phyloP scores from a whole-genome alignment of 2,329 filamentous ascomycete species.

The Sordariomycetes sp. region DNA sequence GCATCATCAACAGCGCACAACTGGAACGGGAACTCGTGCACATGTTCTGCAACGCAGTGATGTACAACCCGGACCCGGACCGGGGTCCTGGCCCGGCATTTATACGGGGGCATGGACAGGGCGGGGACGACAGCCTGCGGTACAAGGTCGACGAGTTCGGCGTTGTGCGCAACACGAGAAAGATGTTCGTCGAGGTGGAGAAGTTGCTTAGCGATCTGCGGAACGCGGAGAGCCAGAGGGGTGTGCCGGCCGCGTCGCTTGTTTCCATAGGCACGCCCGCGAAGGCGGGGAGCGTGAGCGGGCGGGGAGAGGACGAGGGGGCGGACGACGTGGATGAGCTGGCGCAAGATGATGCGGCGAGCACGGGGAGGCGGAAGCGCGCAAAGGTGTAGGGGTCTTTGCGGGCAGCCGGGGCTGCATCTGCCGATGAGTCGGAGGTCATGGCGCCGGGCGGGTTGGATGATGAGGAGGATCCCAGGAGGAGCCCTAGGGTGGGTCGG shows the following conservation, averaged over 20 bases:
- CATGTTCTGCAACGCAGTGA: slow-evolving; percentile 96
- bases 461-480: background rate
- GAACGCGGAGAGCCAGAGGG: slow-evolving; percentile 50
- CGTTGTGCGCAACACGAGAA: slow-evolving; percentile 73
- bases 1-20: slow-evolving; percentile 86
- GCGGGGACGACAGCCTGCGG: slow-evolving; percentile 31
- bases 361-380: slow-evolving; percentile 6
- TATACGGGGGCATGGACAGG: slow-evolving; percentile 22
- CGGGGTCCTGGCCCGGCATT: slow-evolving; percentile 56
- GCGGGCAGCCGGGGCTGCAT: slow-evolving; percentile 4
- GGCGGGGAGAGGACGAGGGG: slow-evolving; percentile 19
- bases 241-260: slow-evolving; percentile 19
- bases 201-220: slow-evolving; percentile 64
- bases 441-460: background rate
- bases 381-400: slow-evolving; percentile 1
- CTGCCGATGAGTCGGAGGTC: background rate
- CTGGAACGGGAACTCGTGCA: slow-evolving; percentile 87
- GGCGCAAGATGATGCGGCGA: slow-evolving; percentile 20
- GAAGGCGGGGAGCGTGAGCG: slow-evolving; percentile 10
- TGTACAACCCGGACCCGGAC: slow-evolving; percentile 86
- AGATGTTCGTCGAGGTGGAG: slow-evolving; percentile 85
- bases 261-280: slow-evolving; percentile 9
- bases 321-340: slow-evolving; percentile 36
- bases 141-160: slow-evolving; percentile 70
- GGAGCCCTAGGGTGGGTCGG: background rate